Percentiles rank a stretch among this genome's conserved stretches.
Conservation (phyloP, 2,329 filamentous ascomycete genomes). For the Fusarium phyllophilum region DNA sequence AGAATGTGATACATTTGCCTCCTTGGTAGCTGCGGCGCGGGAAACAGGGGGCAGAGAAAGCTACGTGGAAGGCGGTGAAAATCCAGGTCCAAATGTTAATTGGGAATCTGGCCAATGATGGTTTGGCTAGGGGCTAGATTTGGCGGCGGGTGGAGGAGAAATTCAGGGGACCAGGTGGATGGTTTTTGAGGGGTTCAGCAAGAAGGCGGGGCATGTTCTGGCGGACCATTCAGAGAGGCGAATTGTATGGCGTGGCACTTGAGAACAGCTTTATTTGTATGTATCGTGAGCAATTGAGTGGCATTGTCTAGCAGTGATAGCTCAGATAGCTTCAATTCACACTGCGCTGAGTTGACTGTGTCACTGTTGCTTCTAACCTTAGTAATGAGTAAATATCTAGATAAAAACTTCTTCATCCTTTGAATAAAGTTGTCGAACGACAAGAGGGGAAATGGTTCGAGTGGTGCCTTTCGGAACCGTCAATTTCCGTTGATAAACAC, state of each 20-base stretch:
- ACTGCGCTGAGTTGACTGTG: not conserved
- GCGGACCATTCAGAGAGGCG: constrained; percentile 28
- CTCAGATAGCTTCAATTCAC: not conserved
- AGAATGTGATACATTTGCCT: constrained; percentile 31
- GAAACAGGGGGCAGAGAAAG: constrained; percentile 21
- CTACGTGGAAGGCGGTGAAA: constrained; percentile 45
- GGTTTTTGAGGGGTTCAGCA: constrained; percentile 35
- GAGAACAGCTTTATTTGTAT: not conserved
- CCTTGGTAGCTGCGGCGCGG: constrained; percentile 19
- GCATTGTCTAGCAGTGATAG: not conserved
- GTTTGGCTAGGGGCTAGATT: constrained; percentile 30
- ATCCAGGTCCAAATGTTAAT: constrained; percentile 18
- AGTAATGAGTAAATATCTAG: too few species aligned
- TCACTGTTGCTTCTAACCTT: too few species aligned
- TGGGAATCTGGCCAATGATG: constrained; percentile 11
- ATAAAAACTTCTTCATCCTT: too few species aligned
- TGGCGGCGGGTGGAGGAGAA: constrained; percentile 2
- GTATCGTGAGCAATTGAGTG: not conserved
- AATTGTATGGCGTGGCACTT: constrained; percentile 33
- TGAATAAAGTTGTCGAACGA: constrained; percentile 23
- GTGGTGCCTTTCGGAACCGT: constrained; percentile 42
- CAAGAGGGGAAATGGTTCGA: constrained; percentile 35
- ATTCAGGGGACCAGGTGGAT: constrained; percentile 31
- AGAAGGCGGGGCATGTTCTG: constrained; percentile 30
- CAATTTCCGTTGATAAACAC: constrained; percentile 35